phyloP scores from a whole-genome alignment of 2,329 filamentous ascomycete genomes.

The Sordariomycetes sp. region DNA sequence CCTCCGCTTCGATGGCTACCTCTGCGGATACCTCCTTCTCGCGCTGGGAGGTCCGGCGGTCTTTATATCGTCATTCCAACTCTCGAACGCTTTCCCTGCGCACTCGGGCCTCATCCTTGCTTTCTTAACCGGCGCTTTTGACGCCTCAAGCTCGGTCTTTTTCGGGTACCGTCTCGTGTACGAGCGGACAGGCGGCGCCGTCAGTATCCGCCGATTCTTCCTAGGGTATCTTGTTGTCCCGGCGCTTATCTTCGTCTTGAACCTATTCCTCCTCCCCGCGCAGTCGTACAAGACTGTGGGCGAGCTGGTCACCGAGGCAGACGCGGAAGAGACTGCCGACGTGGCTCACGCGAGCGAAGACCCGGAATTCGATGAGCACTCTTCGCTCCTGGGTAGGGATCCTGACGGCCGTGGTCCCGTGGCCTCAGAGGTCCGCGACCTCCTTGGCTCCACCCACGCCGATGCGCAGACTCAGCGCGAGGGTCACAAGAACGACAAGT shows the following conservation, averaged over 20 bases:
- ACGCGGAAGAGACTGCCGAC: constrained; percentile 22
- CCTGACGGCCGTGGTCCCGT: constrained; percentile 42
- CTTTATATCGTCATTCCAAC: constrained; percentile 74
- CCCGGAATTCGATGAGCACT: constrained; percentile 33
- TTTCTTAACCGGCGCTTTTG: constrained; percentile 71
- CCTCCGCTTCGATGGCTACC: constrained; percentile 63
- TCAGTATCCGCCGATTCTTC: constrained; percentile 62
- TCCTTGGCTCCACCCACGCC: constrained; percentile 55
- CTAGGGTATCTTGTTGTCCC: constrained; percentile 62
- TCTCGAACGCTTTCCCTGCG: constrained; percentile 73
- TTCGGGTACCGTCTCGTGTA: constrained; percentile 64
- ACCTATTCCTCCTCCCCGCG: constrained; percentile 61
- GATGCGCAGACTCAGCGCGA: constrained; percentile 56
- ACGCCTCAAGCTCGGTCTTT: constrained; percentile 71
- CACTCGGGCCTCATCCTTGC: constrained; percentile 72
- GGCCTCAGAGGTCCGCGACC: constrained; percentile 59
- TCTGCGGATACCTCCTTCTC: constrained; percentile 64
- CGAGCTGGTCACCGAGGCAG: constrained; percentile 55
- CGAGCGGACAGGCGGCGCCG: constrained; percentile 39
- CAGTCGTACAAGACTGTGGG: constrained; percentile 78
- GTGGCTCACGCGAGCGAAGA: constrained; percentile 33
- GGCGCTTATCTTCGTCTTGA: constrained; percentile 50
- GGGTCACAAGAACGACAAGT: constrained; percentile 57
- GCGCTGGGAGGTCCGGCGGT: constrained; percentile 72
- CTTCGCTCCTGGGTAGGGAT: constrained; percentile 35